Evolutionary conservation across 1,284 basidiomycete genomes (phyloP).

Genomic region (Exobasidium rhododendri): DNA sequence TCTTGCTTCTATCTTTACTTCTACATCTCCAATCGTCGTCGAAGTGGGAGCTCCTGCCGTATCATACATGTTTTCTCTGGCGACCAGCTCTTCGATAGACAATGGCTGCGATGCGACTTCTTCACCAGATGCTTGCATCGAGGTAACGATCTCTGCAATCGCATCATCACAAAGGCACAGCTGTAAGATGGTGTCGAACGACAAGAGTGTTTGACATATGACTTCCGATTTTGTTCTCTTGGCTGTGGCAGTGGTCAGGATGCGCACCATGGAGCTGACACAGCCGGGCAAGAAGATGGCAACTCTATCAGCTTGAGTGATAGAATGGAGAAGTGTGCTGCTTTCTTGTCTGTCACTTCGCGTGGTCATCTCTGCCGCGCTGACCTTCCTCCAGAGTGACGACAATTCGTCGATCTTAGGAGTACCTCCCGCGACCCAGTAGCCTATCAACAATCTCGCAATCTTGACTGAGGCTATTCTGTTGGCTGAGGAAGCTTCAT

Average conservation of each 20-base stretch:
- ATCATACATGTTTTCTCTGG: no score
- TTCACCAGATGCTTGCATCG: no score
- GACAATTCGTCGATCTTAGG: background rate
- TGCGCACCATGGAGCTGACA: conserved; percentile 7
- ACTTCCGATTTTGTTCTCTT: background rate
- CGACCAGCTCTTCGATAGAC: no score
- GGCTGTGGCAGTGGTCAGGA: background rate
- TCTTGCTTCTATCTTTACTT: no score
- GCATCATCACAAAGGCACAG: background rate
- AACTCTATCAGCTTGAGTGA: conserved; percentile 4
- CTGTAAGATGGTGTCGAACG: background rate
- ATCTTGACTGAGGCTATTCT: conserved; percentile 2
- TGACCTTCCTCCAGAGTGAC: background rate
- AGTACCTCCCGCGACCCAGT: conserved; percentile 10
- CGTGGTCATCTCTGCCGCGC: background rate
- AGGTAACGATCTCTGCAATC: background rate
- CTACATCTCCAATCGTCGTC: no score
- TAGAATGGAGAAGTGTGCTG: background rate
- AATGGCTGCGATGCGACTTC: no score
- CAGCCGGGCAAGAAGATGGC: conserved; percentile 6
- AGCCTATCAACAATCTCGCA: conserved; percentile 5
- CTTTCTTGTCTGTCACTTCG: background rate
- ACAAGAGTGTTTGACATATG: background rate
- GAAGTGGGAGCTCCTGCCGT: no score
- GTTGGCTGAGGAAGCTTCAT: background rate